Evolutionary conservation across 2,329 filamentous ascomycete species (phyloP), one percentile per base, ranked within the genome.

Genomic region (Lachnellula subtilissima): DNA sequence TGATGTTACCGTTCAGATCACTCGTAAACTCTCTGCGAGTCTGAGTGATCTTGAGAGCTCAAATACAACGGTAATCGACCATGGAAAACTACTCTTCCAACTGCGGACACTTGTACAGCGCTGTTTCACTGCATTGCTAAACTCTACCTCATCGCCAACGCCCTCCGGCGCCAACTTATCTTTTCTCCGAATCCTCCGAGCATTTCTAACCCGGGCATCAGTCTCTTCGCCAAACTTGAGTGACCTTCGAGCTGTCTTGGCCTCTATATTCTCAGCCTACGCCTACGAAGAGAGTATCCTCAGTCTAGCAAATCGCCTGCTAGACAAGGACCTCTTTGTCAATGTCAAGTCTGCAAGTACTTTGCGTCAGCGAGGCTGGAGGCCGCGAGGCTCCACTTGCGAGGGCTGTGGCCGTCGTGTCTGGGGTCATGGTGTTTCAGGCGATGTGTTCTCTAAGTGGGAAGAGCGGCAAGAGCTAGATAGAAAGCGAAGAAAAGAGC

Each of bases 281-380:
- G 87, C 91, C 0, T 97, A 97, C 69, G 94, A 99, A 71, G 89
- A 93, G 70, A 92, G 89, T 0, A 89, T 99, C 15, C 80, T 99
- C 19, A 80, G 82, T 1, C 82, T 99, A 3, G 91, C 94, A 0
- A 96, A 93, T 69, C 82, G 87, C 4, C 84, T 99, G 54, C 78
- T 99, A 0, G 92, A 96, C 60, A 87, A 91, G 63, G 94, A 94
- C 66, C 79, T 96, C 5, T 99, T 97, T 66, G 82, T 88, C 42
- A 87, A 89, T 61, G 90, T 99, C 37, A 78, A 85, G 45, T 82
- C 89, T 63, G 86, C 91, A 5, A 84, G 88, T 7, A 78, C 82
- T 53, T 80, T 94, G 5, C 81, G 94, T 2, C 88, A 92, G 70
- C 84, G 86, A 25, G 95, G 94, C 1, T 99, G 94, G 94, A 80